Conservation (phyloP, 2,329 filamentous ascomycete species). For the Cryphonectria naterciae region DNA sequence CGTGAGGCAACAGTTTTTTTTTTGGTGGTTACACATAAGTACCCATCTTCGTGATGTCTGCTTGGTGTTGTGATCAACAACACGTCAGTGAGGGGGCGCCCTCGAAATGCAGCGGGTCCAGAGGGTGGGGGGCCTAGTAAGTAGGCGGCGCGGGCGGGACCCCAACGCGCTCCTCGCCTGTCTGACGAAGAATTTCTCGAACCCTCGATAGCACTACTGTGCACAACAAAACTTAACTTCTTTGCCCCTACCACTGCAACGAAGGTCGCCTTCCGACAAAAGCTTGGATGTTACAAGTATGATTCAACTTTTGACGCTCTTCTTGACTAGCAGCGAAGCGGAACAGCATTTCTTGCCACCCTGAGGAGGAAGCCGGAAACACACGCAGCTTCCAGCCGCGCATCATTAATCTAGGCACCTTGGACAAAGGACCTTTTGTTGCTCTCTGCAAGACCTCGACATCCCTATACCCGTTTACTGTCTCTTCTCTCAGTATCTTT, state of each 20-base stretch:
- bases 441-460: background rate
- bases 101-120: background rate
- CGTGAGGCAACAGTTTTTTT: too few species aligned
- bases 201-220: background rate
- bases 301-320: slow-evolving; percentile 8
- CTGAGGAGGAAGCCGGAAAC: slow-evolving; percentile 11
- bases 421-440: background rate
- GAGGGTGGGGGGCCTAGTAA: background rate
- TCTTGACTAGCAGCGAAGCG: background rate
- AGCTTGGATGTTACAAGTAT: slow-evolving; percentile 12
- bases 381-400: background rate
- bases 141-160: background rate
- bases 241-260: background rate
- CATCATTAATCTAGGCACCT: background rate
- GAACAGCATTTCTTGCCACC: slow-evolving; percentile 21
- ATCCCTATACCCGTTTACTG: background rate
- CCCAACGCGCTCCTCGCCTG: background rate
- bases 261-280: background rate
- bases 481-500: background rate
- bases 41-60: background rate
- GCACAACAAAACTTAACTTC: background rate
- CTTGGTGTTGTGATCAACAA: background rate
- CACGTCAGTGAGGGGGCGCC: slow-evolving; percentile 11
- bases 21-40: background rate
- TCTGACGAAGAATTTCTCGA: background rate